Conservation (phyloP, 768 basidiomycete species). For the Neoboletus magnificus region DNA sequence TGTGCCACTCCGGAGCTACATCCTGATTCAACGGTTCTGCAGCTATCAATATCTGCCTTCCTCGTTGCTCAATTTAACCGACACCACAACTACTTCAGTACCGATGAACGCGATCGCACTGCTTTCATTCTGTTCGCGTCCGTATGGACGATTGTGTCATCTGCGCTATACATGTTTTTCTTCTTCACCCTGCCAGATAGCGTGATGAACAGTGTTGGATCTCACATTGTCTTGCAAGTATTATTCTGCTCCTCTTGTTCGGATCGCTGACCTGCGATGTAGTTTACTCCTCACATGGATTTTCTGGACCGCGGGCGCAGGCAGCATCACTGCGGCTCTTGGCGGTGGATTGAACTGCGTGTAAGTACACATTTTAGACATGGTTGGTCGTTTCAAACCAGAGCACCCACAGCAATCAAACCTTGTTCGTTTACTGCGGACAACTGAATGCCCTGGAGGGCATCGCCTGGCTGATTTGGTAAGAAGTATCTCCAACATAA, state of each 20-base stretch:
- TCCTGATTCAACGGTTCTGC: not conserved
- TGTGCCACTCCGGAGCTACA: not conserved
- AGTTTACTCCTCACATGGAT: constrained; percentile 73
- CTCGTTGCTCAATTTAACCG: constrained; percentile 59
- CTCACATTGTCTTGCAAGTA: constrained; percentile 62
- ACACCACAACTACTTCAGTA: constrained; percentile 48
- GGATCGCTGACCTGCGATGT: constrained; percentile 5
- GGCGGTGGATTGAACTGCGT: constrained; percentile 71
- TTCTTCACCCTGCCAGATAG: constrained; percentile 51
- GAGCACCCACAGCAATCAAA: constrained; percentile 34
- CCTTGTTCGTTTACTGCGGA: constrained; percentile 58
- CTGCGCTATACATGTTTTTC: constrained; percentile 47
- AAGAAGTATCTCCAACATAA: constrained; percentile 18
- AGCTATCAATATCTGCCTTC: constrained; percentile 75
- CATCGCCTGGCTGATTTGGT: constrained; percentile 78
- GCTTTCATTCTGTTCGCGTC: constrained; percentile 69
- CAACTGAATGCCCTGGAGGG: constrained; percentile 74
- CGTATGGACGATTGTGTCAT: constrained; percentile 63
- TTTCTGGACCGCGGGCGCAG: constrained; percentile 73
- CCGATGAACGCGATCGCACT: constrained; percentile 56
- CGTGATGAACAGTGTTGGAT: constrained; percentile 56
- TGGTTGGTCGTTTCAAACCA: not conserved
- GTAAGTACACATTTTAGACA: constrained; percentile 33
- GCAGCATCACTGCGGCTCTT: constrained; percentile 61
- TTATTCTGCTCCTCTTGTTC: not conserved